These are phyloP conservation scores for Fonsecaea multimorphosa DNA, from an alignment of 2,329 filamentous ascomycete species.

Conservation along the genomic window DNA sequence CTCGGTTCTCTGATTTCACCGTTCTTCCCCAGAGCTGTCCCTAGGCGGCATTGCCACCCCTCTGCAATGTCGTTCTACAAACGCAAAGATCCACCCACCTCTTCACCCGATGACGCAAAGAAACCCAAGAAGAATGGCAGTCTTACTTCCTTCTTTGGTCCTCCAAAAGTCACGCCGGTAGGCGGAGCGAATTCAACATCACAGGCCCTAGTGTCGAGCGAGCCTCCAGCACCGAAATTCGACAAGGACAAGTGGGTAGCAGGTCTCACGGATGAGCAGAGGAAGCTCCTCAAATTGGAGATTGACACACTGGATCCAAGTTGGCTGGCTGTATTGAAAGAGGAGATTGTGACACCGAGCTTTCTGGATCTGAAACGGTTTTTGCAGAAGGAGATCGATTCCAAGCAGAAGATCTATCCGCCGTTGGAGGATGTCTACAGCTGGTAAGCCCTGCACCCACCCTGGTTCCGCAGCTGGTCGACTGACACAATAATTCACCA, in stretches of 20 bases:
- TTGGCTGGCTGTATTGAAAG: slow-evolving; percentile 88
- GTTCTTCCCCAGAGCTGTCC: neutral
- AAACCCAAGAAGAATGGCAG: slow-evolving; percentile 75
- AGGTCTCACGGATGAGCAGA: slow-evolving; percentile 79
- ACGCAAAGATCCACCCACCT: slow-evolving; percentile 32
- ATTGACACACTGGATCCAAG: slow-evolving; percentile 90
- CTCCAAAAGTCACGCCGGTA: slow-evolving; percentile 61
- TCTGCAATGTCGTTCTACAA: slow-evolving; percentile 34
- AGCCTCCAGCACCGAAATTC: slow-evolving; percentile 62
- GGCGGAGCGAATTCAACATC: slow-evolving; percentile 40
- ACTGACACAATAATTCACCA: slow-evolving; percentile 48
- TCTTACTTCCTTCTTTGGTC: slow-evolving; percentile 88
- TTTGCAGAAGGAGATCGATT: slow-evolving; percentile 75
- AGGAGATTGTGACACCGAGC: slow-evolving; percentile 77
- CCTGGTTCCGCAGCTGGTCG: neutral
- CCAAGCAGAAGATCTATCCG: slow-evolving; percentile 81
- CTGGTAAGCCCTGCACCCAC: slow-evolving; percentile 66
- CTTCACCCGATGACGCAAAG: slow-evolving; percentile 61
- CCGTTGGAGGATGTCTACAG: slow-evolving; percentile 90
- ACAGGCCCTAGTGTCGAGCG: slow-evolving; percentile 35
- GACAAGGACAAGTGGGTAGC: slow-evolving; percentile 91
- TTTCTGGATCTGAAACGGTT: slow-evolving; percentile 91
- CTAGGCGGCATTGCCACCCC: neutral
- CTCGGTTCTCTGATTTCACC: neutral
- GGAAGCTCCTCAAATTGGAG: slow-evolving; percentile 80